Evolutionary conservation across 345 rosid genomes (phyloP).

Genomic region (Erodium maritimum): DNA sequence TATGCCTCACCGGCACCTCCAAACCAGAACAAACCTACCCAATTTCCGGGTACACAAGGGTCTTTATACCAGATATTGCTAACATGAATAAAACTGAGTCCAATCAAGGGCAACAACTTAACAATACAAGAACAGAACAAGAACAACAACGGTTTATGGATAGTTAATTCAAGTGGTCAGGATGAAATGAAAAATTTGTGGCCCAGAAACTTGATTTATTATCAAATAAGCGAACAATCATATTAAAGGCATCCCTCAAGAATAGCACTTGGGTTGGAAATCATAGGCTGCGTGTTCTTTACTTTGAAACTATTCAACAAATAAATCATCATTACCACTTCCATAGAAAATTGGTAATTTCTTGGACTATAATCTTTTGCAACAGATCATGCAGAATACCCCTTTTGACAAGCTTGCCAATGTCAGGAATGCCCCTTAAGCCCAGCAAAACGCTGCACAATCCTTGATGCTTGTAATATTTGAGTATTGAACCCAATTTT

Average conservation of each 20-base stretch:
- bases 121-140: too few relatives aligned
- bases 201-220: too few relatives aligned
- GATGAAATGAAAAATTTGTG: too few relatives aligned
- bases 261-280: constrained; percentile 29
- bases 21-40: too few relatives aligned
- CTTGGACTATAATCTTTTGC: constrained; percentile 48
- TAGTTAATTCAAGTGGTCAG: too few relatives aligned
- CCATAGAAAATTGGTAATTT: constrained; percentile 50
- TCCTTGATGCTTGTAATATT: constrained; percentile 39
- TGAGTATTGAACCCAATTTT: constrained; percentile 35
- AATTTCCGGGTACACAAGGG: too few relatives aligned
- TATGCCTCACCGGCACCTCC: too few relatives aligned
- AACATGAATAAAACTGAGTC: too few relatives aligned
- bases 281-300: constrained; percentile 29
- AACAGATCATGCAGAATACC: constrained; percentile 33
- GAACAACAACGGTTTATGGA: too few relatives aligned
- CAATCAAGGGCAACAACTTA: too few relatives aligned
- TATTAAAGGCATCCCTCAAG: constrained; percentile 40
- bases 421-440: constrained; percentile 35
- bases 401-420: constrained; percentile 41
- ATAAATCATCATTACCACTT: constrained; percentile 8
- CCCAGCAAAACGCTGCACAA: constrained; percentile 55
- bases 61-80: too few relatives aligned
- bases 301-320: constrained; percentile 18
- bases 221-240: too few relatives aligned